Conservation (phyloP, 768 basidiomycete genomes). For the Rhodotorula kratochvilovae region DNA sequence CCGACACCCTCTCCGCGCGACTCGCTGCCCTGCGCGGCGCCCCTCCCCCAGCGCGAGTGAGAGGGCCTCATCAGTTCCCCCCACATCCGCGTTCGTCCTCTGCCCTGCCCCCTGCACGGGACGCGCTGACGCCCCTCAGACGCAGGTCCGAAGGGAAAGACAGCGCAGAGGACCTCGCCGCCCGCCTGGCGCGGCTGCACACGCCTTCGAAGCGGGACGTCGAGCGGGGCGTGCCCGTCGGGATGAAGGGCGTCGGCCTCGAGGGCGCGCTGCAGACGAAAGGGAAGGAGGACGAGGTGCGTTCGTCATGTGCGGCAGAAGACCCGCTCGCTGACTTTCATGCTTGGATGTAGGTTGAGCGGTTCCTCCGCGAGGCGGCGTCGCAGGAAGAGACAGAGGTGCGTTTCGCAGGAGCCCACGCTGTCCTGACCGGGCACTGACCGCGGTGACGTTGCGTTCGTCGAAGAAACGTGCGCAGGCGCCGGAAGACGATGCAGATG, state of each 20-base stretch:
- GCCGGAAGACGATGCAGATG: too few species aligned
- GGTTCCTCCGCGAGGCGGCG: background rate
- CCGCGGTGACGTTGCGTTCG: too few species aligned
- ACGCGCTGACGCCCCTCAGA: background rate
- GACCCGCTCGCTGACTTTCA: too few species aligned
- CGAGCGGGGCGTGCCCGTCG: background rate
- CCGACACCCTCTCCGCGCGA: background rate
- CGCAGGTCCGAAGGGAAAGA: background rate
- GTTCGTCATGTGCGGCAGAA: too few species aligned
- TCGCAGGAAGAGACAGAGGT: background rate
- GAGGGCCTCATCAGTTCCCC: background rate
- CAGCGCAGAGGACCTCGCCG: background rate
- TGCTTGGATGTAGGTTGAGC: too few species aligned
- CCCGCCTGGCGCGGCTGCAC: background rate
- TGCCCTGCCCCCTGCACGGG: background rate
- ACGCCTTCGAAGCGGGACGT: background rate
- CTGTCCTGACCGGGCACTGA: too few species aligned
- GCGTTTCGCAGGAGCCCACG: too few species aligned
- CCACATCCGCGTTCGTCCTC: background rate
- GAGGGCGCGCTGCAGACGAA: too few species aligned
- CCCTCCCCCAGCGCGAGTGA: background rate
- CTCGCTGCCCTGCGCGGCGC: conserved; percentile 4
- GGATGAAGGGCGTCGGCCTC: background rate
- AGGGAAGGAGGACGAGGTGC: background rate
- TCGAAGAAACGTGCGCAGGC: too few species aligned